Conservation (phyloP, 164 flowering plant genomes). For the Kingdonia uniflora region DNA sequence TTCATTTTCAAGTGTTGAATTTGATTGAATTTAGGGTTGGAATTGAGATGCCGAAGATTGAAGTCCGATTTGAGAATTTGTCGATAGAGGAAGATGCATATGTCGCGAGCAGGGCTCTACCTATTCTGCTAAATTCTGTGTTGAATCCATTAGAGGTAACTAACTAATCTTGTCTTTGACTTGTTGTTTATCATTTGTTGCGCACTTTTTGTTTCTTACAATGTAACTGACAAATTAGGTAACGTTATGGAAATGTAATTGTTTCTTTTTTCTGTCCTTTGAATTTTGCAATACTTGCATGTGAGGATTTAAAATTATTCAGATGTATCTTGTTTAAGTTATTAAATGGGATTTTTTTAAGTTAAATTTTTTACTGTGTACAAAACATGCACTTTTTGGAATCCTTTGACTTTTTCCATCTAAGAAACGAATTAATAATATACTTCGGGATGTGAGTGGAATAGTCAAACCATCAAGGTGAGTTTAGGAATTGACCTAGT, state of each 20-base stretch:
- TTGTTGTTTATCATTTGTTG: too few relatives aligned
- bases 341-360: not conserved
- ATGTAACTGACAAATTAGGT: too few relatives aligned
- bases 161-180: not conserved
- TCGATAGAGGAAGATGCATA: slow-evolving; percentile 41
- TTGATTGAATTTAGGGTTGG: slow-evolving; percentile 29
- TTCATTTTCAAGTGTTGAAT: not conserved
- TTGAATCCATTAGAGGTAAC: slow-evolving; percentile 38
- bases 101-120: slow-evolving; percentile 45
- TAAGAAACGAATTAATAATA: slow-evolving; percentile 38
- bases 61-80: slow-evolving; percentile 43
- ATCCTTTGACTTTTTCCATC: slow-evolving; percentile 31
- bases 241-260: not conserved
- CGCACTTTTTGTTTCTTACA: too few relatives aligned
- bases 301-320: not conserved
- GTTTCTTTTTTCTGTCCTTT: not conserved
- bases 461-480: slow-evolving; percentile 46
- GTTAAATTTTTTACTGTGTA: not conserved
- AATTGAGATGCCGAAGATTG: slow-evolving; percentile 45
- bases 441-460: slow-evolving; percentile 42
- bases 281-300: not conserved
- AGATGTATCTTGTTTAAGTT: not conserved
- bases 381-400: slow-evolving; percentile 27
- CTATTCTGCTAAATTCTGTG: slow-evolving; percentile 38
- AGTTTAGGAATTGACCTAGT: not conserved